Evolutionary conservation across 1,139 yeast species (phyloP).

Genomic region (Candida tetrigidarum): DNA sequence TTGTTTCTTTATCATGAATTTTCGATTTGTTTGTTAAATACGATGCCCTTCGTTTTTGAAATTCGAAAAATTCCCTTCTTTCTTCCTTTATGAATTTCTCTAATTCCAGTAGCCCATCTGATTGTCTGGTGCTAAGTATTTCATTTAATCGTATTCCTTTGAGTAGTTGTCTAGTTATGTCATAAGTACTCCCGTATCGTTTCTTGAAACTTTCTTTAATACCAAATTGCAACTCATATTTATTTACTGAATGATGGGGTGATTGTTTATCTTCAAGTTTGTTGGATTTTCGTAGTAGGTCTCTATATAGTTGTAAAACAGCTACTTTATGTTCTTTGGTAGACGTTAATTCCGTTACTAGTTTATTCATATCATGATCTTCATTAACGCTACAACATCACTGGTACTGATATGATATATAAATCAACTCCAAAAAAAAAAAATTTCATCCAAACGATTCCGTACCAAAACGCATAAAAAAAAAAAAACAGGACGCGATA

Average conservation of each 20-base stretch:
- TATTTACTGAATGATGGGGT: neutral
- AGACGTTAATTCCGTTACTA: conserved; percentile 3
- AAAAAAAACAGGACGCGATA: too few species aligned
- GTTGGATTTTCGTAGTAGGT: conserved; percentile 23
- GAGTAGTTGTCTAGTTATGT: conserved; percentile 8
- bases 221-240: conserved; percentile 23
- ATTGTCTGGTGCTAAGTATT: neutral
- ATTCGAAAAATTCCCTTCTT: conserved; percentile 5
- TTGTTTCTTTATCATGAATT: conserved; percentile 5
- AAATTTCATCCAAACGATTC: too few species aligned
- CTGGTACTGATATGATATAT: too few species aligned
- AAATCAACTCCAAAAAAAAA: too few species aligned
- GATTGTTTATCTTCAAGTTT: conserved; percentile 8
- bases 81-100: conserved; percentile 7
- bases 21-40: conserved; percentile 9
- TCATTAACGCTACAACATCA: too few species aligned
- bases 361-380: conserved; percentile 5
- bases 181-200: neutral
- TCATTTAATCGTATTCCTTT: conserved; percentile 18
- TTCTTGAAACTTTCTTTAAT: conserved; percentile 23
- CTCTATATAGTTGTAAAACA: conserved; percentile 22
- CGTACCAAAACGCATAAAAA: too few species aligned
- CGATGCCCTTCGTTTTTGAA: conserved; percentile 10
- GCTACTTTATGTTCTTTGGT: conserved; percentile 10
- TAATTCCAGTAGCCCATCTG: conserved; percentile 7